These are phyloP conservation scores for Tylopilus felleus DNA, from an alignment of 768 basidiomycete genomes.

Conservation along the genomic window DNA sequence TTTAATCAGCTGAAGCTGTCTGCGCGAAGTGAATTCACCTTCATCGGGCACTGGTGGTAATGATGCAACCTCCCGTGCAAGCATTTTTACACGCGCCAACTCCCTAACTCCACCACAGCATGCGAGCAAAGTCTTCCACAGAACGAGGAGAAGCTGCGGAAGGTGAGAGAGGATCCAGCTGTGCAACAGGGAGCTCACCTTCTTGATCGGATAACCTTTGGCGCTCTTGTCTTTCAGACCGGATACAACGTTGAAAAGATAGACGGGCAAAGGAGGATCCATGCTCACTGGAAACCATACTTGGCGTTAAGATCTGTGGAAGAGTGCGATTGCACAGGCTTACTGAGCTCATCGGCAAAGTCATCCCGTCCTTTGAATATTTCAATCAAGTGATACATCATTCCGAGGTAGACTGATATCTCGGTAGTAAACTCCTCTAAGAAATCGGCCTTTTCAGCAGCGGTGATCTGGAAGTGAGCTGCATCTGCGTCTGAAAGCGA, in stretches of 20 bases:
- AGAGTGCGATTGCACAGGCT: constrained; percentile 31
- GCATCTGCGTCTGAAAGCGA: constrained; percentile 74
- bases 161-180: constrained; percentile 4
- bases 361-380: constrained; percentile 90
- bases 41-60: constrained; percentile 55
- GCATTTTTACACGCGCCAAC: constrained; percentile 73
- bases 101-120: constrained; percentile 94
- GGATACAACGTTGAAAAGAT: constrained; percentile 87
- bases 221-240: constrained; percentile 89
- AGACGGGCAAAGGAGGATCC: constrained; percentile 91
- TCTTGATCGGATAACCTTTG: constrained; percentile 96
- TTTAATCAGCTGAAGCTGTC: constrained; percentile 4
- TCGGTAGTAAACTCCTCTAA: constrained; percentile 91
- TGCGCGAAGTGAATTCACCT: constrained; percentile 29
- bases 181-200: constrained; percentile 46
- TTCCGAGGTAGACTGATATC: constrained; percentile 88
- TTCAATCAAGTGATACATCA: constrained; percentile 94
- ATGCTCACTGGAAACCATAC: constrained; percentile 70
- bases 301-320: constrained; percentile 4
- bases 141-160: constrained; percentile 76
- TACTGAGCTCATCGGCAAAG: constrained; percentile 96
- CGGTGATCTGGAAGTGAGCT: constrained; percentile 64
- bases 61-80: constrained; percentile 82
- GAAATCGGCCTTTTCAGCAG: constrained; percentile 69
- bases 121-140: constrained; percentile 92